Base-by-base conservation (phyloP, 768 basidiomycete genomes). In the Pluteus cervinus region DNA sequence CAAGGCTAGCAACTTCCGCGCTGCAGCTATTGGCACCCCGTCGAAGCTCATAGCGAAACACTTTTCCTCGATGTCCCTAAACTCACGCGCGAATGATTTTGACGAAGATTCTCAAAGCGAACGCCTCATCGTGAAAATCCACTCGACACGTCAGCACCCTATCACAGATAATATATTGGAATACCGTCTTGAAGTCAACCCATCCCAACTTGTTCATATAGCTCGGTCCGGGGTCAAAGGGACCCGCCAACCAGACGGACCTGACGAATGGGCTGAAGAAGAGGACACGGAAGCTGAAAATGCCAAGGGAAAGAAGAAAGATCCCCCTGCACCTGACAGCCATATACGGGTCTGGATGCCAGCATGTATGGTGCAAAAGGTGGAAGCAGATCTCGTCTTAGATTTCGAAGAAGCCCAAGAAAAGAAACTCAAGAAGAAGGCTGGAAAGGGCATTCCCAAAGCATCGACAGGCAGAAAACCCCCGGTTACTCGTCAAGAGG, bases 271-370 rank as follows among this genome's bases (percentile, higher is more conserved):
- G 72, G 49, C 74, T 10, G 61, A 58, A 3, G 62, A 64, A 17
- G 52, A 67, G 7, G 74, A 66, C 3, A 74, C 65, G 0, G 71
- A 67, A 3, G 76, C 67, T 6, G 71, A 66, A 0, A 67, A 59
- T 1, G 68, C 65, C n/a, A 60, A 58, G 32, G 46, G 42, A 4
- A 51, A 50, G 14, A 59, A 58, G 42, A 65, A 63, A 28, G 26
- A 57, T 17, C 58, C 73, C 3, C 61, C 68, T 2, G 70, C 76
- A 45, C 80, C 81, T 0, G 58, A 64, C n/a, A 69, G 63, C 33
- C 72, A 73, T 38, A 54, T 81, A 33, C 69, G 82, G 10, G 54
- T 90, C 8, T 94, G 90, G 90, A 72, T 91, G 58, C 86, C 90
- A 0, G 87, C 84, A 16, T 79, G 71, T 37, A 81, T 94, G 69